phyloP scores from a whole-genome alignment of 2,329 filamentous ascomycete species.

The Alternaria rosae region DNA sequence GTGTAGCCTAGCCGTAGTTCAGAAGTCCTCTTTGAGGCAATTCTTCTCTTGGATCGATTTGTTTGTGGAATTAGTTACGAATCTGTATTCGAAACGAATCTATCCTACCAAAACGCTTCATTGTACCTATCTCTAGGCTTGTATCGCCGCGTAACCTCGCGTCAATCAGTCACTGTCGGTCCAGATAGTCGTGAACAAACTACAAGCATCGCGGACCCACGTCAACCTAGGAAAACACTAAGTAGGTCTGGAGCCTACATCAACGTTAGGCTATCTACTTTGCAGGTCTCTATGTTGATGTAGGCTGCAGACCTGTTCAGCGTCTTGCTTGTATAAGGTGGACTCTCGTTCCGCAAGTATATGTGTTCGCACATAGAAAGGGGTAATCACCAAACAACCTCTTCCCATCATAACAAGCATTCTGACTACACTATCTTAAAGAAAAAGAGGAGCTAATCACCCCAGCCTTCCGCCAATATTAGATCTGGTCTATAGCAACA shows the following conservation, averaged over 20 bases:
- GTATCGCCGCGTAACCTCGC: fast-evolving
- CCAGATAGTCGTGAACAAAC: not conserved
- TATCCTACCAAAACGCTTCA: fast-evolving
- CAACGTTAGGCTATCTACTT: no score
- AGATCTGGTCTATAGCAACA: no score
- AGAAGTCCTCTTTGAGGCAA: not conserved
- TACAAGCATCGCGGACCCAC: not conserved
- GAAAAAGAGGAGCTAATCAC: not conserved
- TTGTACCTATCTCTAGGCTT: not conserved
- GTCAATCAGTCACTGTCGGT: not conserved
- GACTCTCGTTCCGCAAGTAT: no score
- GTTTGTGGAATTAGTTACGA: not conserved
- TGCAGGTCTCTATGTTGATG: no score
- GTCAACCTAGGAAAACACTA: no score
- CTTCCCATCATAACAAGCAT: not conserved
- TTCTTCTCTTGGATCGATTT: not conserved
- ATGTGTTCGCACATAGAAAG: not conserved
- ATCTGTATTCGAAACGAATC: not conserved
- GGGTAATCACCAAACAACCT: not conserved
- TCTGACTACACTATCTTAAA: not conserved
- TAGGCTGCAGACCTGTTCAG: no score
- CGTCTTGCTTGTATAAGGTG: no score
- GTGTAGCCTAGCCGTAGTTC: not conserved
- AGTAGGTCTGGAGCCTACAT: no score
- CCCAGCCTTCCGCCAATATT: not conserved